A percentile compares a stretch with the other conserved stretches of the same genome.
These are phyloP conservation scores for Myriosclerotinia duriaeana DNA, from an alignment of 2,329 filamentous ascomycete genomes.

Conservation along the genomic window DNA sequence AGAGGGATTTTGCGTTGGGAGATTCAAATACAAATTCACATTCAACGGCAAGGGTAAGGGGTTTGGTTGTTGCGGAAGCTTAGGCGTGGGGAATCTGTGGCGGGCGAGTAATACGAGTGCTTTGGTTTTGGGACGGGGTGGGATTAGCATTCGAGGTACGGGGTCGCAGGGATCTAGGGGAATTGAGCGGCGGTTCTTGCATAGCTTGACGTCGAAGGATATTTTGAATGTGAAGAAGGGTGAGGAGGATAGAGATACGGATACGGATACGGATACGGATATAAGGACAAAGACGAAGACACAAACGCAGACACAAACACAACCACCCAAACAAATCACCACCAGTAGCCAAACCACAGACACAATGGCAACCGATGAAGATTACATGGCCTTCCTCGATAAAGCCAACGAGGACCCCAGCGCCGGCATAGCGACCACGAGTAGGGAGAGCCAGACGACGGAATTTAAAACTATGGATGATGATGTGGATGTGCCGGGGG, in stretches of 20 bases:
- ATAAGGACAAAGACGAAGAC: too few species aligned
- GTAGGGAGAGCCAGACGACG: constrained; percentile 36
- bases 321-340: background rate
- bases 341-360: background rate
- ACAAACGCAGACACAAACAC: too few species aligned
- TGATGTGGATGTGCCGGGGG: constrained; percentile 59
- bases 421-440: constrained; percentile 49
- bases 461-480: constrained; percentile 54
- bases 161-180: background rate
- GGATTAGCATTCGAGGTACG: background rate
- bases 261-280: background rate
- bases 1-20: background rate
- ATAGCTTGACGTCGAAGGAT: background rate
- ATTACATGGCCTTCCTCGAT: constrained; percentile 81
- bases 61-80: background rate
- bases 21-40: too few species aligned
- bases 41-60: too few species aligned
- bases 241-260: background rate
- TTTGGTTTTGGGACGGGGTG: too few species aligned
- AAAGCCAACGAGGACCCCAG: constrained; percentile 81
- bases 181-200: background rate
- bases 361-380: constrained; percentile 72
- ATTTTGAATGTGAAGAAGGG: background rate
- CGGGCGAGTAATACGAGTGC: too few species aligned
- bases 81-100: too few species aligned